These are phyloP conservation scores for Saccharum spontaneum DNA, from an alignment of 176 grass and related monocot species.

Conservation along the genomic window DNA sequence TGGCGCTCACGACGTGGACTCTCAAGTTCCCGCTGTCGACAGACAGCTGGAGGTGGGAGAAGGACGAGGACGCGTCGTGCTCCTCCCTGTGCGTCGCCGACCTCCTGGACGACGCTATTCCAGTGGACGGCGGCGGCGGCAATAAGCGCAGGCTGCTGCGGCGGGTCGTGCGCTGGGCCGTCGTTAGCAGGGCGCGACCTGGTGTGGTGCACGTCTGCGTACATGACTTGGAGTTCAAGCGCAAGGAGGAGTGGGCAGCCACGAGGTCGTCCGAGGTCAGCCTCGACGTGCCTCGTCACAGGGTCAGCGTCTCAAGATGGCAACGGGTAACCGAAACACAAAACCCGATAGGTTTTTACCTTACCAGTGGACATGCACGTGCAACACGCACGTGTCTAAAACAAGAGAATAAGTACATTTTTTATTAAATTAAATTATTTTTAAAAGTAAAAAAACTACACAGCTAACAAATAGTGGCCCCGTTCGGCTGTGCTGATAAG, in stretches of 20 bases:
- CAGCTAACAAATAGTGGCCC: too few relatives aligned
- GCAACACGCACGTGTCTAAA: too few relatives aligned
- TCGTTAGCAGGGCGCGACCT: not conserved
- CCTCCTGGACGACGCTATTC: not conserved
- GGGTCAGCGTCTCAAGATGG: not conserved
- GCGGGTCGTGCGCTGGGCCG: not conserved
- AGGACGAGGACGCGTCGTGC: not conserved
- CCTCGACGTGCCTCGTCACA: not conserved
- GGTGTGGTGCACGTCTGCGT: not conserved
- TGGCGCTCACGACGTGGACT: not conserved
- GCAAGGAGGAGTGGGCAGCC: not conserved
- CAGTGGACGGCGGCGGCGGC: too few relatives aligned
- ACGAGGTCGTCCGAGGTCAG: not conserved
- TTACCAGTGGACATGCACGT: too few relatives aligned
- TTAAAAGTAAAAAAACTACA: too few relatives aligned
- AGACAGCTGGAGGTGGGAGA: not conserved
- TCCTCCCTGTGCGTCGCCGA: not conserved
- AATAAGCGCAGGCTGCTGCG: not conserved
- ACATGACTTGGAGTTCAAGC: not conserved
- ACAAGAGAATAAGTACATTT: too few relatives aligned
- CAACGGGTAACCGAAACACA: too few relatives aligned
- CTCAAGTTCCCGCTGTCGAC: not conserved
- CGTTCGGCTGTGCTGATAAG: too few relatives aligned
- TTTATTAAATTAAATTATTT: too few relatives aligned
- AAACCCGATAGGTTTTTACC: too few relatives aligned